Evolutionary conservation across 495 filamentous ascomycete species (phyloP).

Genomic region (Parmelia sp.): DNA sequence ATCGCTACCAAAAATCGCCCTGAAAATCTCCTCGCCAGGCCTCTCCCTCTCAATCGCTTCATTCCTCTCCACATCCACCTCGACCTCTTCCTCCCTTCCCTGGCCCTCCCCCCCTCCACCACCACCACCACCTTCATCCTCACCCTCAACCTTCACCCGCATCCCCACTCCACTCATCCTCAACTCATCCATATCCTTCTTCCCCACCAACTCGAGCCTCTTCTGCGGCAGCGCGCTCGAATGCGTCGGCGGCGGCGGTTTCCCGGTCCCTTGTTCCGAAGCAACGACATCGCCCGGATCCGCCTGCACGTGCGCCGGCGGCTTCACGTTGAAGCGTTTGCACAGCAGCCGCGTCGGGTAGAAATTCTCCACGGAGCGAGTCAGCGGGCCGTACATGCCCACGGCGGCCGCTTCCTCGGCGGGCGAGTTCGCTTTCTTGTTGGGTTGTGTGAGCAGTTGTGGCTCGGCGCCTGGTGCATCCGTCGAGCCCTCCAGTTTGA

Average conservation of each 20-base stretch:
- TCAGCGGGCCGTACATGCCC: slow-evolving; percentile 90
- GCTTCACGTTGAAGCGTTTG: slow-evolving; percentile 83
- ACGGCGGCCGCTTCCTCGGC: slow-evolving; percentile 82
- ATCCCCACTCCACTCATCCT: slow-evolving; percentile 37
- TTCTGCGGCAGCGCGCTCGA: slow-evolving; percentile 26
- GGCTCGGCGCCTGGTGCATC: slow-evolving; percentile 23
- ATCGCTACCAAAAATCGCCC: slow-evolving; percentile 86
- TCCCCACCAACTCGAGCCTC: slow-evolving; percentile 38
- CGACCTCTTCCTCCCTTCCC: slow-evolving; percentile 29
- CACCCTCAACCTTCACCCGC: slow-evolving; percentile 15
- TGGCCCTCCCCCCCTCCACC: slow-evolving; percentile 16
- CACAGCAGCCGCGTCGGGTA: slow-evolving; percentile 79
- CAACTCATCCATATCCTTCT: slow-evolving; percentile 48
- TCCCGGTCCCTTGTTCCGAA: slow-evolving; percentile 22
- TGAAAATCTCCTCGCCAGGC: slow-evolving; percentile 85
- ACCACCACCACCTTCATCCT: slow-evolving; percentile 7
- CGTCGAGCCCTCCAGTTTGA: slow-evolving; percentile 29
- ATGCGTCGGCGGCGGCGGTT: slow-evolving; percentile 1
- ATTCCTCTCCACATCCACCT: slow-evolving; percentile 71
- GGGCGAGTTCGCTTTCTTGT: slow-evolving; percentile 64
- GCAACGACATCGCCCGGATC: slow-evolving; percentile 43
- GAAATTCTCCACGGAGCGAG: slow-evolving; percentile 63
- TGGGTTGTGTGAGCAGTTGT: slow-evolving; percentile 47
- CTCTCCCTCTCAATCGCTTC: slow-evolving; percentile 77
- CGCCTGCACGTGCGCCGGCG: slow-evolving; percentile 62